Evolutionary conservation across 2,329 filamentous ascomycete genomes (phyloP).

Genomic region (Didymosphaeria variabile): DNA sequence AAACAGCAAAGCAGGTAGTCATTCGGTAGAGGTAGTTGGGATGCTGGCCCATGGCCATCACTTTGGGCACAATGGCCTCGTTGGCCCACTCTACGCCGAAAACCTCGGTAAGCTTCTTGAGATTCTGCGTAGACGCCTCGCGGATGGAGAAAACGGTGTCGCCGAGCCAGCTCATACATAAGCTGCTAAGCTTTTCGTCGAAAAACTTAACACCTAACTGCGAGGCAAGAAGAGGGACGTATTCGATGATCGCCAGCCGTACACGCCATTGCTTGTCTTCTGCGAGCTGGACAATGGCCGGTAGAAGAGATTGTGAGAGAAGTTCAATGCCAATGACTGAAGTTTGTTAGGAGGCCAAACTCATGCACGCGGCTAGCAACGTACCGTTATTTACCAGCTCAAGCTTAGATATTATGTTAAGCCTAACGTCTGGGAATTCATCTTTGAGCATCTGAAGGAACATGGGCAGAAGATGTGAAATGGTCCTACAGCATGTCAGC

Average conservation of each 20-base stretch:
- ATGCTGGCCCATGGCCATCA: slow-evolving; percentile 97
- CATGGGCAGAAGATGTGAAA: slow-evolving; percentile 96
- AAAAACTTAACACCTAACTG: slow-evolving; percentile 98
- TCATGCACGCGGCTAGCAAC: slow-evolving; percentile 27
- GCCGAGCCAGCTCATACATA: slow-evolving; percentile 98
- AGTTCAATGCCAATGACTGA: slow-evolving; percentile 96
- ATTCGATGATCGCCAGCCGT: slow-evolving; percentile 97
- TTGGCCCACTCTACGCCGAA: slow-evolving; percentile 98
- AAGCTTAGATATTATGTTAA: slow-evolving; percentile 99
- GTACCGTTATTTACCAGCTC: slow-evolving; percentile 95
- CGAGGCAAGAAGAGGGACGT: slow-evolving; percentile 93
- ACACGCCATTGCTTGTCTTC: slow-evolving; percentile 99
- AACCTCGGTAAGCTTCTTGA: slow-evolving; percentile 98
- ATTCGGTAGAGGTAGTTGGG: slow-evolving; percentile 99
- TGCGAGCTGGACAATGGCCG: slow-evolving; percentile 94
- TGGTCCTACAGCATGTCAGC: slow-evolving; percentile 70
- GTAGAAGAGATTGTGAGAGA: slow-evolving; percentile 93
- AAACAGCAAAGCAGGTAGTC: slow-evolving; percentile 99
- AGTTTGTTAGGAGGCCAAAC: slow-evolving; percentile 20
- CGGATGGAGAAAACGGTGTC: slow-evolving; percentile 99
- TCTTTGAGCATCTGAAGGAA: slow-evolving; percentile 99
- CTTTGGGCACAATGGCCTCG: slow-evolving; percentile 96
- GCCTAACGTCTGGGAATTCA: slow-evolving; percentile 95
- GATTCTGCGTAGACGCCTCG: slow-evolving; percentile 94
- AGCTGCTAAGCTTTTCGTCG: slow-evolving; percentile 91